Conservation (phyloP, 73 alveolate genomes). For the Paramecium pentaurelia region DNA sequence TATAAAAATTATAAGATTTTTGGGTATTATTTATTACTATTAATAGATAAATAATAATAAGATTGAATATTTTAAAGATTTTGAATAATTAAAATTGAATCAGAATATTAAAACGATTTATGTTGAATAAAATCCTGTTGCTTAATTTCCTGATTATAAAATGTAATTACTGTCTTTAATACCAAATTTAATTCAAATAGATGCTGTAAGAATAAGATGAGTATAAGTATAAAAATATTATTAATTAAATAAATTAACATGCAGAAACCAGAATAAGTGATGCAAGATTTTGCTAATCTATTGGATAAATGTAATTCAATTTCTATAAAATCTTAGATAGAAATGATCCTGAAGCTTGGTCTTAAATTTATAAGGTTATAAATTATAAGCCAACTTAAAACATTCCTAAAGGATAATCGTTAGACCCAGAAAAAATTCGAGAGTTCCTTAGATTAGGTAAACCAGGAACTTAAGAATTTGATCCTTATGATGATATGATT, state of each 20-base stretch:
- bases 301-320: conserved; percentile 11
- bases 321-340: conserved; percentile 14
- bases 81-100: not conserved
- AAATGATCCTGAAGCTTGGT: conserved; percentile 60
- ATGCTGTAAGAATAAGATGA: conserved; percentile 23
- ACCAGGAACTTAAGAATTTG: conserved; percentile 61
- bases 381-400: conserved; percentile 58
- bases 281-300: conserved; percentile 20
- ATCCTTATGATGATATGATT: conserved; percentile 60
- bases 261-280: conserved; percentile 47
- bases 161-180: not conserved
- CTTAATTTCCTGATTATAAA: conserved; percentile 17
- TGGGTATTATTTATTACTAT: not conserved
- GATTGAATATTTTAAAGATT: not conserved
- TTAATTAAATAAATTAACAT: not conserved
- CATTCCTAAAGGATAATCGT: conserved; percentile 42
- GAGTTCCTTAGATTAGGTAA: conserved; percentile 52
- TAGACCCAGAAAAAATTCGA: conserved; percentile 53
- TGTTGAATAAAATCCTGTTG: conserved; percentile 12
- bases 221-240: not conserved
- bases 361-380: conserved; percentile 54
- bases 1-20: not conserved
- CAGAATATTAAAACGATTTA: not conserved
- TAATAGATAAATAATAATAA: not conserved
- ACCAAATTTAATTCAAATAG: not conserved